These are phyloP conservation scores for Fusarium sp. DNA, from an alignment of 2,329 filamentous ascomycete genomes.

Conservation along the genomic window DNA sequence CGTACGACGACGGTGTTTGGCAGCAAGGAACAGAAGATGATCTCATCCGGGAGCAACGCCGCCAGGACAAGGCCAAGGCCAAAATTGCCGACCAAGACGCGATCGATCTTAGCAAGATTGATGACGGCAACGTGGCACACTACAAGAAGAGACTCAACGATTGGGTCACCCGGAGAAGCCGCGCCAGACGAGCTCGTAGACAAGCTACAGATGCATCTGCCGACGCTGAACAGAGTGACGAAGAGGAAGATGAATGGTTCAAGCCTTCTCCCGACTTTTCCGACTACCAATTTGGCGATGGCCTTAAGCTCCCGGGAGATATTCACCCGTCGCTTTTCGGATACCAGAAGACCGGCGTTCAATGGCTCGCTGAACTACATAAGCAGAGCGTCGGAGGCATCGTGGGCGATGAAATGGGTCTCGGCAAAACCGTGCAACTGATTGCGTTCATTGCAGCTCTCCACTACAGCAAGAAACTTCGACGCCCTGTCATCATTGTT, in stretches of 20 bases:
- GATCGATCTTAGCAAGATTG: constrained; percentile 73
- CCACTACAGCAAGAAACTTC: constrained; percentile 90
- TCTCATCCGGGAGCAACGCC: constrained; percentile 55
- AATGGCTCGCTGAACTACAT: constrained; percentile 96
- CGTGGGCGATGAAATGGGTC: constrained; percentile 96
- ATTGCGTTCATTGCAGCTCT: constrained; percentile 89
- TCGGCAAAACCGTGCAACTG: constrained; percentile 89
- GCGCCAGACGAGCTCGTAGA: constrained; percentile 58
- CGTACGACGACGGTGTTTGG: constrained; percentile 55
- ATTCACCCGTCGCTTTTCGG: constrained; percentile 94
- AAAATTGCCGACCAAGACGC: constrained; percentile 55
- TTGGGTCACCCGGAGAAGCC: constrained; percentile 75
- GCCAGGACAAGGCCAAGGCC: constrained; percentile 61
- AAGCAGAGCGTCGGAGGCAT: constrained; percentile 93
- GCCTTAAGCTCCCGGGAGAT: constrained; percentile 88
- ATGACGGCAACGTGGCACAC: constrained; percentile 89
- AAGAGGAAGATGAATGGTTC: constrained; percentile 78
- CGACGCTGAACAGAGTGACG: constrained; percentile 60
- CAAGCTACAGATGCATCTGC: constrained; percentile 54
- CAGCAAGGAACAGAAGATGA: constrained; percentile 59
- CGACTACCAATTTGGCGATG: constrained; percentile 82
- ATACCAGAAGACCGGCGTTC: constrained; percentile 96
- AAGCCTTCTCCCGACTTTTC: constrained; percentile 87
- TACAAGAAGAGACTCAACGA: constrained; percentile 83
- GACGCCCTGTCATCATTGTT: constrained; percentile 90